Evolutionary conservation across 2,329 filamentous ascomycete genomes (phyloP), one percentile per base, ranked within the genome.

Genomic region (Xenoacremonium recifei): DNA sequence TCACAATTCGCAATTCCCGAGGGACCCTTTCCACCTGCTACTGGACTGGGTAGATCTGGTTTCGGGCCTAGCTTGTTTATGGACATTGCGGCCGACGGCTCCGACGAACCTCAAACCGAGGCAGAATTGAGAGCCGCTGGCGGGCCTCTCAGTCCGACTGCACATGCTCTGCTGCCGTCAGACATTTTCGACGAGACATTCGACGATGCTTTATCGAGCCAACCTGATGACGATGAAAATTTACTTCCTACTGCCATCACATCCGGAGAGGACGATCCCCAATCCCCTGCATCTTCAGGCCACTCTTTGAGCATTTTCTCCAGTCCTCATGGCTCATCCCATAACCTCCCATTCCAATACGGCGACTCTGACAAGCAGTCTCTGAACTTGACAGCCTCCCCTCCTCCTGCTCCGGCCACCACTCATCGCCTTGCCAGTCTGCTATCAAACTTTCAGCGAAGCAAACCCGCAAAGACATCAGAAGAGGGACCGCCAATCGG

Each of bases 61-160:
- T 82, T 81, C 53, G 67, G 72, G 5, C 73, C 71, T 4, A 71
- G 72, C 1, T 73, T 79, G 6, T 83, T 75, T 37, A 71, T 77
- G 61, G 72, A 75, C 35, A 62, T 71, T 31, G 65, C 70, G 2
- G 55, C 65, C 4, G 71, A 73, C 30, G 54, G 58, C 17, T 45
- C 49, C 9, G 53, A 69, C 47, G 53, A 72, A 48, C 55, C 62
- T 9, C 71, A 82, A 40, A 80, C 79, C 5, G 84, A 87, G 21
- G 76, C 80, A 2, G 82, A 85, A 15, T 66, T 84, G 4, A 79
- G 79, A 44, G 73, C 73, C 3, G 77, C 74, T 15, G 82, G 79
- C 20, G 87, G 85, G 3, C 85, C 85, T 1, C 78, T 92, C 61
- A 91, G 86, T 54, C 88, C 88, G 2, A 86, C 85, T 4, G 88